phyloP scores from a whole-genome alignment of 2,329 filamentous ascomycete genomes.

The Lithohypha guttulata region DNA sequence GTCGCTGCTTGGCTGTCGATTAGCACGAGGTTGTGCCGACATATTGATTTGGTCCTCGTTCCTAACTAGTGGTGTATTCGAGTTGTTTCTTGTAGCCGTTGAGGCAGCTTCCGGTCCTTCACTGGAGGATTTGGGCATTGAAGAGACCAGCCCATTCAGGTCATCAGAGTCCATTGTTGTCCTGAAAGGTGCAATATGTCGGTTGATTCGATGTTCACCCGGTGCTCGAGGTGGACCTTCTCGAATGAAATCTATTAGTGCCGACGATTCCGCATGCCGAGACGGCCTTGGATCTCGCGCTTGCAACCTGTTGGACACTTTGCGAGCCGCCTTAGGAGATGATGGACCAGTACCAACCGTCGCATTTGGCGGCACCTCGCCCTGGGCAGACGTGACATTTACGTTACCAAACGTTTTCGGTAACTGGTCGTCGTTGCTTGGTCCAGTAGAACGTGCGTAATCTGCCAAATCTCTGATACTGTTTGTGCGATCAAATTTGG shows the following conservation, averaged over 20 bases:
- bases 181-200: slow-evolving; percentile 73
- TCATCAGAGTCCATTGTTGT: slow-evolving; percentile 81
- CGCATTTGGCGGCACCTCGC: slow-evolving; percentile 8
- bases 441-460: slow-evolving; percentile 78
- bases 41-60: slow-evolving; percentile 19
- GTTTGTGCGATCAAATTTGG: slow-evolving; percentile 53
- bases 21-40: slow-evolving; percentile 7
- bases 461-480: slow-evolving; percentile 76
- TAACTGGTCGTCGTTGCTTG: slow-evolving; percentile 36
- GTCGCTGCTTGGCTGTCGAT: slow-evolving; percentile 14
- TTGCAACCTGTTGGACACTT: slow-evolving; percentile 43
- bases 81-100: slow-evolving; percentile 58
- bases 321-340: slow-evolving; percentile 7
- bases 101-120: slow-evolving; percentile 44
- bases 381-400: slow-evolving; percentile 3
- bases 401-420: neutral
- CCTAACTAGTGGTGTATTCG: slow-evolving; percentile 57
- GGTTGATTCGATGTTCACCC: slow-evolving; percentile 60
- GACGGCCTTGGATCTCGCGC: slow-evolving; percentile 61
- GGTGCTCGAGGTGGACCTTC: slow-evolving; percentile 59
- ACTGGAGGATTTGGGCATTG: slow-evolving; percentile 13
- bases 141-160: slow-evolving; percentile 29
- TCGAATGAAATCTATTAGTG: slow-evolving; percentile 91
- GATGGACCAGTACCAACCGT: slow-evolving; percentile 9
- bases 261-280: slow-evolving; percentile 58